phyloP scores from a whole-genome alignment of 2,329 filamentous ascomycete genomes.

The Pestalotiopsis fici region DNA sequence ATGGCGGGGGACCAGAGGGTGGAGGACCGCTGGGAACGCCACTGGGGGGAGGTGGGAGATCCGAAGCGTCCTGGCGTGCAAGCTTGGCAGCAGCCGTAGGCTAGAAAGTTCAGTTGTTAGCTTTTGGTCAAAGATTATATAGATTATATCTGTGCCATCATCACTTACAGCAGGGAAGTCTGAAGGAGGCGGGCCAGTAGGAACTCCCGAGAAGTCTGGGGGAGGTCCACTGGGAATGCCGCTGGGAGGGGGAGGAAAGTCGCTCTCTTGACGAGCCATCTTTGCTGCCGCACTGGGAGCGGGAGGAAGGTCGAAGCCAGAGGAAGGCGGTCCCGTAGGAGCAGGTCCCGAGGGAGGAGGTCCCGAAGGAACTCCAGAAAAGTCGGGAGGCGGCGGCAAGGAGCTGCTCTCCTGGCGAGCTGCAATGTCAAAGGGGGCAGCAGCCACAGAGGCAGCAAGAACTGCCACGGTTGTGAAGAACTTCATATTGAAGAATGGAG shows the following conservation, averaged over 20 bases:
- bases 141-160: background rate
- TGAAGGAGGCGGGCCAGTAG: background rate
- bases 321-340: background rate
- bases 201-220: background rate
- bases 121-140: background rate
- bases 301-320: background rate
- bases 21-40: background rate
- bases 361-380: background rate
- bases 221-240: background rate
- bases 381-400: background rate
- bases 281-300: background rate
- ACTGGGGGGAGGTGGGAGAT: background rate
- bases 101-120: background rate
- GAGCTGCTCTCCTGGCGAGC: background rate
- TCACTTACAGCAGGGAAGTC: background rate
- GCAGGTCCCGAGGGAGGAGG: background rate
- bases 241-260: background rate
- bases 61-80: background rate
- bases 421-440: background rate
- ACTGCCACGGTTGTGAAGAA: constrained; percentile 1
- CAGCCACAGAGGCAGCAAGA: background rate
- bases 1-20: background rate
- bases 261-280: background rate
- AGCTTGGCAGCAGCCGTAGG: background rate
- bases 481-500: background rate